Percentiles rank a stretch among this genome's conserved stretches.
Conservation (phyloP, 2,329 filamentous ascomycete species). For the Fusarium lateritium region DNA sequence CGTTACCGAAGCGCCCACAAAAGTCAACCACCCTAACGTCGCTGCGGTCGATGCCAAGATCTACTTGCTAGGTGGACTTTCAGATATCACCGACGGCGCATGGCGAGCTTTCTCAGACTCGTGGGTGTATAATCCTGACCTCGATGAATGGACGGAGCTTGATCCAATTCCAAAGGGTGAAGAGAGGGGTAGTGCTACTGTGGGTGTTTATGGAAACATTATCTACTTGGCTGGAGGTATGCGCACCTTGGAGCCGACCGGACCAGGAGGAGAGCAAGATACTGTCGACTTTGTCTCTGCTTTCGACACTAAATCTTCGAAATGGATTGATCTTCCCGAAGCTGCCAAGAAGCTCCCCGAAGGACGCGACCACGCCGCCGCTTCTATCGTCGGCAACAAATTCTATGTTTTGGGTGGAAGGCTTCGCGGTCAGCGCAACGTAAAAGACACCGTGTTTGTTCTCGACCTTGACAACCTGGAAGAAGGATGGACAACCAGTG, state of each 20-base stretch:
- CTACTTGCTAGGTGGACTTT: slow-evolving; percentile 58
- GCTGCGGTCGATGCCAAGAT: slow-evolving; percentile 55
- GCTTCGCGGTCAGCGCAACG: slow-evolving; percentile 49
- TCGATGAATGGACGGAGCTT: slow-evolving; percentile 50
- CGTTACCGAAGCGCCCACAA: slow-evolving; percentile 48
- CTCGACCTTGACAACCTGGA: slow-evolving; percentile 50
- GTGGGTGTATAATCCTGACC: slow-evolving; percentile 51
- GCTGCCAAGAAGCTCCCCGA: slow-evolving; percentile 51
- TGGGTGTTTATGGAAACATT: slow-evolving; percentile 50
- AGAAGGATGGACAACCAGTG: slow-evolving; percentile 49
- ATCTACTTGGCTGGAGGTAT: slow-evolving; percentile 59
- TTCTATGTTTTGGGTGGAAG: slow-evolving; percentile 58
- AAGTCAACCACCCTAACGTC: slow-evolving; percentile 57
- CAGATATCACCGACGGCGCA: slow-evolving; percentile 34
- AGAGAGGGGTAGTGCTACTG: slow-evolving; percentile 52
- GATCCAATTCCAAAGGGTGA: slow-evolving; percentile 47
- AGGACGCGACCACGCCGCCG: slow-evolving; percentile 54
- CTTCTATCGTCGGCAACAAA: slow-evolving; percentile 49
- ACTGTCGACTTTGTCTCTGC: slow-evolving; percentile 50
- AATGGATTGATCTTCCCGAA: slow-evolving; percentile 50
- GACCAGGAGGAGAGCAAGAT: slow-evolving; percentile 40
- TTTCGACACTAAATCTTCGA: slow-evolving; percentile 49
- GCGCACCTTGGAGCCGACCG: slow-evolving; percentile 37
- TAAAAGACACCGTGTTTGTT: slow-evolving; percentile 54
- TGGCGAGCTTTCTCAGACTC: slow-evolving; percentile 50